Evolutionary conservation across 352 stramenopile genomes (phyloP), one percentile per base, ranked within the genome.

Genomic region (Phytopythium mirpurense): DNA sequence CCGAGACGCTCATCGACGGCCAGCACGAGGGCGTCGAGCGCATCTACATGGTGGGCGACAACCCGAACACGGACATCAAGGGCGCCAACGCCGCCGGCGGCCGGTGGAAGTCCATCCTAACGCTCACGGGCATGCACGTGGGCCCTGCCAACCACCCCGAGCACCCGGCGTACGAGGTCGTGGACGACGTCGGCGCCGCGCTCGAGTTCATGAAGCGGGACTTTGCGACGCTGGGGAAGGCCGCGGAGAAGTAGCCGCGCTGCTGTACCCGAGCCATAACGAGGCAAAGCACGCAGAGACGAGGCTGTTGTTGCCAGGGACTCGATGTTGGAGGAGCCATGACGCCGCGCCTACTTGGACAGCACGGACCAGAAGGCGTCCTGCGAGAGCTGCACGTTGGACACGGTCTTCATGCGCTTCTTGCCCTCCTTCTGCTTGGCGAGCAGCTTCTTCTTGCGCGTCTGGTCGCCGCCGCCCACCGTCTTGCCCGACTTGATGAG

Each of bases 371-470:
- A 98, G 68, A 99, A 99, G 18, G 96, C 96, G 52, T 97, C 96
- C 70, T 99, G 97, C 47, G 87, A 97, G 37, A 99, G 78, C 60
- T 95, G 78, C 5, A 99, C 96, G 57, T 97, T 98, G 9, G 96
- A 93, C 43, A 98, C 85, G 15, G 91, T 96, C 74, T 98, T 97
- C 74, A 98, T 95, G 54, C 92, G 90, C 56, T 97, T 97, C 79
- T 99, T 99, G 57, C 97, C 97, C 54, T 96, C 77, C 68, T 99
- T 99, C 70, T 99, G 97, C 74, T 99, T 99, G 60, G 98, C 96
- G 14, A 99, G 68, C 29, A 99, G 78, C 63, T 99, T 99, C 60
- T 98, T 98, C 71, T 99, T 99, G 47, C 97, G 78, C 45, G 93
- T 98, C 40, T 93, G 80, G 65, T 99, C 97, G 10, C 97, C 97